These are phyloP conservation scores for Zygosaccharomyces sapae DNA, from an alignment of 1,139 yeast species.

Conservation along the genomic window DNA sequence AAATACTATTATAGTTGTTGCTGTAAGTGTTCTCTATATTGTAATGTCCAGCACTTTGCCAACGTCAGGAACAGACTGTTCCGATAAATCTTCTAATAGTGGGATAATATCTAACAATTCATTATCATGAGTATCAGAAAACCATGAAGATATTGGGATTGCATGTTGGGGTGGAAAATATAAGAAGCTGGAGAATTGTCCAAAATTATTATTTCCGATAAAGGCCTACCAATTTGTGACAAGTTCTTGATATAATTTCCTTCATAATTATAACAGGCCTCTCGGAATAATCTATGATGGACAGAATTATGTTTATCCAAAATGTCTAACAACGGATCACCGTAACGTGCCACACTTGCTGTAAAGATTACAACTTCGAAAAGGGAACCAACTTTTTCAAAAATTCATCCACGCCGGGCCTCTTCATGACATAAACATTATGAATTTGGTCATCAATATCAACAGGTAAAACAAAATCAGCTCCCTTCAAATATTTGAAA, in stretches of 20 bases:
- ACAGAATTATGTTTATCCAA: slow-evolving; percentile 62
- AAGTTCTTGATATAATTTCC: slow-evolving; percentile 93
- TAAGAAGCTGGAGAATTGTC: slow-evolving; percentile 98
- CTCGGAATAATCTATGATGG: slow-evolving; percentile 91
- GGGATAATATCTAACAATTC: slow-evolving; percentile 90
- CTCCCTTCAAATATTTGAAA: slow-evolving; percentile 83
- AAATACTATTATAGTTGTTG: slow-evolving; percentile 2
- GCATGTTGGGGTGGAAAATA: slow-evolving; percentile 98
- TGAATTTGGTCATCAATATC: slow-evolving; percentile 87
- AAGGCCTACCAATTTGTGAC: slow-evolving; percentile 89
- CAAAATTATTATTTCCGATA: slow-evolving; percentile 77
- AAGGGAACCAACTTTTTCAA: slow-evolving; percentile 76
- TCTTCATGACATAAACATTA: slow-evolving; percentile 90
- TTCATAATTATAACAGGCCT: slow-evolving; percentile 72
- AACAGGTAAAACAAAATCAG: slow-evolving; percentile 92
- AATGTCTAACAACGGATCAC: slow-evolving; percentile 89
- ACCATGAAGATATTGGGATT: slow-evolving; percentile 97
- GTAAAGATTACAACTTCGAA: slow-evolving; percentile 96
- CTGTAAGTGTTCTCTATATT: slow-evolving; percentile 28
- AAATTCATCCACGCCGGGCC: slow-evolving; percentile 98
- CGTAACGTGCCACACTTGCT: slow-evolving; percentile 91
- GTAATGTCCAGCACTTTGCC: slow-evolving; percentile 78
- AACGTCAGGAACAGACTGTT: slow-evolving; percentile 67
- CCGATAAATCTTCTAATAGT: slow-evolving; percentile 77
- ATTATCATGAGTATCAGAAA: slow-evolving; percentile 95